Evolutionary conservation across 495 filamentous ascomycete species (phyloP).

Genomic region (Daldinia bambusicola): DNA sequence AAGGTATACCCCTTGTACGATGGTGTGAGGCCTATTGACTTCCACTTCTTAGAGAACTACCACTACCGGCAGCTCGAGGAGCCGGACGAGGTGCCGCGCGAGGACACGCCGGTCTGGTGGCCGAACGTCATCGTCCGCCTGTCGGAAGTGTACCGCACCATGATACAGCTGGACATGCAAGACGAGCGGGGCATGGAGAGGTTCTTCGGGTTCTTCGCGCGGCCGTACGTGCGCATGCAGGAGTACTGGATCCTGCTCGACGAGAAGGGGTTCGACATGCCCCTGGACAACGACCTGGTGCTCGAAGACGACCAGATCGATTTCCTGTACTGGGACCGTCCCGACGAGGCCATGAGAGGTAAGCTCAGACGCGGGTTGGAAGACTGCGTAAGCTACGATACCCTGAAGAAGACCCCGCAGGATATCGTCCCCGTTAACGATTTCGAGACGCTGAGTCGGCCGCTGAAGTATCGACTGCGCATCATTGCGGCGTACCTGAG

Average conservation of each 20-base stretch:
- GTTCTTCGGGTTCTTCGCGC: conserved; percentile 21
- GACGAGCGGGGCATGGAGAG: neutral
- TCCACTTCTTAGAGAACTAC: conserved; percentile 19
- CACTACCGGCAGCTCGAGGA: neutral
- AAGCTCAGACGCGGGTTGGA: neutral
- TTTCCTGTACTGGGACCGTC: neutral
- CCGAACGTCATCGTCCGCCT: conserved; percentile 17
- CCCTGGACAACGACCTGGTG: too few relatives aligned
- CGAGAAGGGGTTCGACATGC: neutral
- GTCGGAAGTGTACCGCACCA: conserved; percentile 8
- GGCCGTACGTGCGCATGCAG: conserved; percentile 16
- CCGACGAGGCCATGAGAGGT: neutral
- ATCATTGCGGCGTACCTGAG: conserved; percentile 11
- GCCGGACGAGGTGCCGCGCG: neutral
- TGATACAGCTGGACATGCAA: conserved; percentile 1
- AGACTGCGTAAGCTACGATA: neutral
- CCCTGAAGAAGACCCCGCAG: neutral
- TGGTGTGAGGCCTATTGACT: conserved; percentile 9
- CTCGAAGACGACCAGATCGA: neutral
- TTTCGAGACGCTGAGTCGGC: neutral
- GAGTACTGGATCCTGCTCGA: conserved; percentile 21
- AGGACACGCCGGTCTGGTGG: conserved; percentile 5
- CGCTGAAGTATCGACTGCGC: neutral
- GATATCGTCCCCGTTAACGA: conserved; percentile 8
- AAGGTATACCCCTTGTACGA: conserved; percentile 13